Evolutionary conservation across 345 rosid genomes (phyloP), one percentile per base, ranked within the genome.

Genomic region (Melastoma malabathricum): DNA sequence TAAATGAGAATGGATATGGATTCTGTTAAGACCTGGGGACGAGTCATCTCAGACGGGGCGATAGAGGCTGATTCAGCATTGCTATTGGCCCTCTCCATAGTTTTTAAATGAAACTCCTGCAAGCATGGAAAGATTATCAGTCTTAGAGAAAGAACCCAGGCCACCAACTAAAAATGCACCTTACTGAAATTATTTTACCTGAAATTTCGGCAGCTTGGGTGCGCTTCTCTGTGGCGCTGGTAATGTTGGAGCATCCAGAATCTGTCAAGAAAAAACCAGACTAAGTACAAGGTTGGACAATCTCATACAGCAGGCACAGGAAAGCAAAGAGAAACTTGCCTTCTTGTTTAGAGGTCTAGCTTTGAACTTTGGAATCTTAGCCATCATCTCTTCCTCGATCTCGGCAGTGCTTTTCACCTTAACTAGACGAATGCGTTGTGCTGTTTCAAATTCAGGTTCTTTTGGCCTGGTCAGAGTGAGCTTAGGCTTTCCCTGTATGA

Each of bases 351-450:
- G 38, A n/a, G 90, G 94, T 61, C 94, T 78, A 62, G 99, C 99
- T 79, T 84, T 92, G 67, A 92, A 92, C 68, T 92, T 92, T 0
- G 97, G 97, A 65, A 88, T 77, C 68, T 87, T 84, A 44, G 95
- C 83, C 89, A 92, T 71, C 90, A 92, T 79, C 78, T 92, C 98
- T 73, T 88, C 99, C 69, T 92, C 99, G 55, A 93, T 75, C 68
- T 93, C 99, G 1, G 84, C 82, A n/a, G 83, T 69, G 63, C 99
- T 88, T 77, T 85, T 93, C 56, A 83, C 64, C 68, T 48, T 79
- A 46, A 83, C 82, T 12, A 83, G 63, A 31, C 97, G 97, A 56
- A 73, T 75, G 17, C 98, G 69, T 65, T 92, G 98, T 56, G 90
- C 58, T 61, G 99, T 88, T 75, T 78, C 96, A 53, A 92, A 61